phyloP scores from a whole-genome alignment of 495 filamentous ascomycete genomes.

The Echria macrotheca region DNA sequence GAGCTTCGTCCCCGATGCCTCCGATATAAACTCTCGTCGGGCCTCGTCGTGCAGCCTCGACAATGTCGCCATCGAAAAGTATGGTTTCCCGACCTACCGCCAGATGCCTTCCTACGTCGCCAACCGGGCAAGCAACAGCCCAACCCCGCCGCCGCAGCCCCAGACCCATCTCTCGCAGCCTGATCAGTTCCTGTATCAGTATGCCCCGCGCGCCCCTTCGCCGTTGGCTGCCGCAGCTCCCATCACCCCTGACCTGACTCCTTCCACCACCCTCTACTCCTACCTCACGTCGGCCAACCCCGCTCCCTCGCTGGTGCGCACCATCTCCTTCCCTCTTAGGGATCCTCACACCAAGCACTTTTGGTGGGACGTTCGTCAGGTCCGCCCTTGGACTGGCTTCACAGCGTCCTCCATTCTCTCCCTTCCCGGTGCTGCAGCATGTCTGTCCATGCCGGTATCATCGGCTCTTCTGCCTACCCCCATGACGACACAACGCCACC shows the following conservation, averaged over 20 bases:
- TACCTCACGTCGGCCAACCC: slow-evolving; percentile 78
- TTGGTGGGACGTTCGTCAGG: slow-evolving; percentile 91
- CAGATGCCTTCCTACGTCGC: slow-evolving; percentile 64
- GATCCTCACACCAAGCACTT: slow-evolving; percentile 73
- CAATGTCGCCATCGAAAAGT: slow-evolving; percentile 58
- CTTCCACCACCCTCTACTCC: slow-evolving; percentile 66
- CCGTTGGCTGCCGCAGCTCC: slow-evolving; percentile 40
- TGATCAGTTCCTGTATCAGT: slow-evolving; percentile 40
- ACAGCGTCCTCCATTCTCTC: slow-evolving; percentile 63
- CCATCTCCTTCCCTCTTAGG: slow-evolving; percentile 62
- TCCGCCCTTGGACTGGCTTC: slow-evolving; percentile 77
- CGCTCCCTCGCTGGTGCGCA: slow-evolving; percentile 73
- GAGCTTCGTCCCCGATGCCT: slow-evolving; percentile 43
- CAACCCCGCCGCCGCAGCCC: slow-evolving; percentile 23
- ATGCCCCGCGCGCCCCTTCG: slow-evolving; percentile 43
- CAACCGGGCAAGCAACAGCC: slow-evolving; percentile 28
- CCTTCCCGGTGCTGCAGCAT: slow-evolving; percentile 64
- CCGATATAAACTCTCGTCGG: slow-evolving; percentile 51
- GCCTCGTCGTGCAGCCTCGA: slow-evolving; percentile 67
- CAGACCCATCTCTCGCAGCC: slow-evolving; percentile 26
- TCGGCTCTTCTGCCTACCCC: slow-evolving; percentile 58
- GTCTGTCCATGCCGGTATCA: slow-evolving; percentile 67
- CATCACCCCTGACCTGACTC: slow-evolving; percentile 34
- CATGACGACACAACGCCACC: slow-evolving; percentile 49
- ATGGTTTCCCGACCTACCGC: slow-evolving; percentile 75